phyloP scores from a whole-genome alignment of 495 filamentous ascomycete genomes.

The Aspergillus ostianus region DNA sequence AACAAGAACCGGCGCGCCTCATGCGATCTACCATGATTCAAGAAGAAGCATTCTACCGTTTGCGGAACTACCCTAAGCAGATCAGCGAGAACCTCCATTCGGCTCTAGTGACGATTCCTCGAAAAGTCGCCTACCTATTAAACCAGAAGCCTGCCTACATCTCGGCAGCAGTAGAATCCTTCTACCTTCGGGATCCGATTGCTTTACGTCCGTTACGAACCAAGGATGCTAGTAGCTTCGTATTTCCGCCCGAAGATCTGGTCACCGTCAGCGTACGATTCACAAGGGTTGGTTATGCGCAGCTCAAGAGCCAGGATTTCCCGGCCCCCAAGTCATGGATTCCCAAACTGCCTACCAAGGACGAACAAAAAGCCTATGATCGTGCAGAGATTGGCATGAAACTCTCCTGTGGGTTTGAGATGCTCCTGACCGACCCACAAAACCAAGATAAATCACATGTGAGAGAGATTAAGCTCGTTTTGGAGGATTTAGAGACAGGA shows the following conservation, averaged over 20 bases:
- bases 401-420: constrained; percentile 84
- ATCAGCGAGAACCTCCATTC: constrained; percentile 71
- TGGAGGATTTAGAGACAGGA: constrained; percentile 68
- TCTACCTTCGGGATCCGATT: constrained; percentile 88
- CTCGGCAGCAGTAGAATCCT: constrained; percentile 81
- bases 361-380: constrained; percentile 36
- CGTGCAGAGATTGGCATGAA: constrained; percentile 84
- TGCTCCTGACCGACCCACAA: constrained; percentile 67
- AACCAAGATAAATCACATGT: constrained; percentile 63
- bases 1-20: constrained; percentile 47
- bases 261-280: constrained; percentile 77
- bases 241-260: constrained; percentile 73
- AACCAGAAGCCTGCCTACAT: constrained; percentile 70
- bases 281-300: constrained; percentile 86
- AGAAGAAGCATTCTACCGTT: constrained; percentile 84
- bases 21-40: constrained; percentile 70
- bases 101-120: constrained; percentile 67
- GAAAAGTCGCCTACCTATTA: constrained; percentile 78
- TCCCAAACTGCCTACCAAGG: constrained; percentile 34
- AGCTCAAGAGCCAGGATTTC: constrained; percentile 89
- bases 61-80: constrained; percentile 76
- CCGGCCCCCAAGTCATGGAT: constrained; percentile 62
- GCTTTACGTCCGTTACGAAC: constrained; percentile 66
- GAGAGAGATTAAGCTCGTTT: constrained; percentile 68
- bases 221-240: constrained; percentile 40